phyloP scores from a whole-genome alignment of 768 basidiomycete species.

The Tricholomella constricta region DNA sequence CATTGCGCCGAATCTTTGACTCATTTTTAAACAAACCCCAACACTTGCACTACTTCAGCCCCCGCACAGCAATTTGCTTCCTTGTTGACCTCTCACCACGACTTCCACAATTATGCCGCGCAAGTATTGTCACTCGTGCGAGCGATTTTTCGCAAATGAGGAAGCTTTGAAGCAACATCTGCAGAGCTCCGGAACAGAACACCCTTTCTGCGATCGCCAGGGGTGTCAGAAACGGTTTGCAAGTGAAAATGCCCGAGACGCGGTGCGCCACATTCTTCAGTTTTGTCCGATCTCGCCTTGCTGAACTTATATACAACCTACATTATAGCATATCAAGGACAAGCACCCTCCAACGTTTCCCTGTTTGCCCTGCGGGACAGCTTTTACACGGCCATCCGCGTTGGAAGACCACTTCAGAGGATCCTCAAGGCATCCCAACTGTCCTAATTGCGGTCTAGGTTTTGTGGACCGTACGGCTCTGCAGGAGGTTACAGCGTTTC shows the following conservation, averaged over 20 bases:
- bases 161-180: constrained; percentile 42
- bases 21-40: constrained; percentile 9
- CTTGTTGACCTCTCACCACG: constrained; percentile 19
- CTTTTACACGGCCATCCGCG: constrained; percentile 35
- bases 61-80: not conserved
- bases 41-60: not conserved
- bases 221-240: constrained; percentile 38
- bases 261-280: constrained; percentile 23
- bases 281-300: not conserved
- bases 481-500: constrained; percentile 29
- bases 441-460: constrained; percentile 44
- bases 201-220: constrained; percentile 33
- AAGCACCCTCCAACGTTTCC: constrained; percentile 48
- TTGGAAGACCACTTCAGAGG: constrained; percentile 51
- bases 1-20: not conserved
- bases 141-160: constrained; percentile 6
- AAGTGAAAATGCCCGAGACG: constrained; percentile 35
- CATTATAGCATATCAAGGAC: constrained; percentile 38
- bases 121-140: not conserved
- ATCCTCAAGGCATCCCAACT: constrained; percentile 47
- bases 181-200: constrained; percentile 34
- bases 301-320: constrained; percentile 1
- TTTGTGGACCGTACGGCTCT: constrained; percentile 36
- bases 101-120: not conserved
- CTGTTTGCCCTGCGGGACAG: constrained; percentile 35